phyloP scores from a whole-genome alignment of 768 basidiomycete species.

The Leccinum rimulosum region DNA sequence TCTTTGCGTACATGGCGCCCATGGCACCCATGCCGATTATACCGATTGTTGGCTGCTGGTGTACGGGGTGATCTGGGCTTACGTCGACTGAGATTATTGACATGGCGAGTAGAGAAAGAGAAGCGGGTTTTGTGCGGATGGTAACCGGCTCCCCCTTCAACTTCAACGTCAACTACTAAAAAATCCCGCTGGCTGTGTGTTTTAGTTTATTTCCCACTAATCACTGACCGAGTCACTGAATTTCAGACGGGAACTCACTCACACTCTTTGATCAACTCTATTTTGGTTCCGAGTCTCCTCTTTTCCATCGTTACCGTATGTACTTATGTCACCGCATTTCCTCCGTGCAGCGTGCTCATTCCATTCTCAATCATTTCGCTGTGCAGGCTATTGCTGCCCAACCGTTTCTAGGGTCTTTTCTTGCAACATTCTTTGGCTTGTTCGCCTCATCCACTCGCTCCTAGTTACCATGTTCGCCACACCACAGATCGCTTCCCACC shows the following conservation, averaged over 20 bases:
- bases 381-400: slow-evolving; percentile 16
- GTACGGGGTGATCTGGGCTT: slow-evolving; percentile 34
- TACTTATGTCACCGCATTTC: slow-evolving; percentile 20
- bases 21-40: slow-evolving; percentile 98
- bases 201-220: background rate
- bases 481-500: background rate
- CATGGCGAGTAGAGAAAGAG: slow-evolving; percentile 11
- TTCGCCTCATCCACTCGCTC: too few relatives aligned
- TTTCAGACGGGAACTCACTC: slow-evolving; percentile 7
- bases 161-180: background rate
- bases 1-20: slow-evolving; percentile 89
- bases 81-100: slow-evolving; percentile 22
- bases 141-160: background rate
- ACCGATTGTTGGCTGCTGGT: slow-evolving; percentile 75
- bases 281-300: slow-evolving; percentile 12
- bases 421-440: background rate
- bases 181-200: background rate
- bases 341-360: background rate
- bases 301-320: slow-evolving; percentile 7
- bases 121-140: background rate
- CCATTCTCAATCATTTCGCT: slow-evolving; percentile 2
- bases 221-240: background rate
- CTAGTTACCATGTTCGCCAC: slow-evolving; percentile 15
- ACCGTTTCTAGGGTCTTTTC: slow-evolving; percentile 15
- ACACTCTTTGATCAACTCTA: slow-evolving; percentile 17